Base-by-base conservation (phyloP, 805 yeast species). In the Yarrowia keelungensis region DNA sequence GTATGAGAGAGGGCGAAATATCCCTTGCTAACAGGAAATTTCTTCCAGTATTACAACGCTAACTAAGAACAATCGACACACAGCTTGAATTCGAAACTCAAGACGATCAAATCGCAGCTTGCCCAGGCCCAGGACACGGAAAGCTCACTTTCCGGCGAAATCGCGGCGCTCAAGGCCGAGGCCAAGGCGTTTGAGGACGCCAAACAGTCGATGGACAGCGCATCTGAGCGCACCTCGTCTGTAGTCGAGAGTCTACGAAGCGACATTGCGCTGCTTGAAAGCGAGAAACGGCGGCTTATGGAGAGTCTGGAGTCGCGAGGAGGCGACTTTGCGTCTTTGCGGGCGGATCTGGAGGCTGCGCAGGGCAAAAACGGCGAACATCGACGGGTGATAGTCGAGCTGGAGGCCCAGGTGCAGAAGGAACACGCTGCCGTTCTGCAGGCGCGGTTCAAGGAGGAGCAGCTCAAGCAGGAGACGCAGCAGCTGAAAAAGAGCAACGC, bases 381-480 rank as follows among this genome's bases (percentile, higher is more conserved):
- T 22, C 80, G 88, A 65, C 77, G 79, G 56, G 73, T 76, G 26
- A 70, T 83, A 35, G 73, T 83, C 49, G 83, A 82, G 1, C 77
- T 78, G 49, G 84, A 76, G 70, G 77, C 75, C 14, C 74, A 77
- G 19, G 73, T 76, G 7, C 84, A 82, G 68, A 76, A 67, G 72
- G 76, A 69, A 70, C 81, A 68, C 68, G 72, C 72, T 65, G 74
- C 70, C 50, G 72, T 73, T 42, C 71, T 76, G 50, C 75, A 78
- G 42, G 71, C 74, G 9, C 75, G 78, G 69, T 72, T 81, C 49
- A 79, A 76, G 51, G 72, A 79, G 26, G 81, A 82, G 67, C 76
- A 79, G 45, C 71, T 80, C 8, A 76, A 76, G 42, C 84, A 80
- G 67, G 86, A 85, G 66, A 67, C 83, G 7, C 80, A 79, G 32